phyloP scores from a whole-genome alignment of 768 basidiomycete species.

The Tremella fuciformis region DNA sequence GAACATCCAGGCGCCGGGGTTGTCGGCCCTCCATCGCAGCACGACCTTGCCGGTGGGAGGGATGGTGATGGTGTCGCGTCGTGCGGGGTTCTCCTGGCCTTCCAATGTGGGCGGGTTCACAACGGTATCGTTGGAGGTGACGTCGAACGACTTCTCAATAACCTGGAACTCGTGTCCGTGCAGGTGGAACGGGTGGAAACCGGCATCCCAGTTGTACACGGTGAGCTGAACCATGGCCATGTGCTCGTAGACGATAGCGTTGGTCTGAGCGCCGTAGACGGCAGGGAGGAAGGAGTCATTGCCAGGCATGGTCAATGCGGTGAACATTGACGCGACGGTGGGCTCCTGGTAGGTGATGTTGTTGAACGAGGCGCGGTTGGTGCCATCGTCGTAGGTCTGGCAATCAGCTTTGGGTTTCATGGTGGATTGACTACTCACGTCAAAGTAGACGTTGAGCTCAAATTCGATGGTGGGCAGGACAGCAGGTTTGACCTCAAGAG shows the following conservation, averaged over 20 bases:
- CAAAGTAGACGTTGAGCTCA: conserved; percentile 71
- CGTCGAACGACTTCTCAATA: conserved; percentile 68
- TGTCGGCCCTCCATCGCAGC: conserved; percentile 78
- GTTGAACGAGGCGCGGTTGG: conserved; percentile 52
- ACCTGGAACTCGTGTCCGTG: conserved; percentile 87
- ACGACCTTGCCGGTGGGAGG: conserved; percentile 67
- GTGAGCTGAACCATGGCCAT: conserved; percentile 74
- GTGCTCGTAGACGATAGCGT: conserved; percentile 64
- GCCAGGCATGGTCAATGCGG: conserved; percentile 68
- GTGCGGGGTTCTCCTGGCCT: conserved; percentile 78
- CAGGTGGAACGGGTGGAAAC: conserved; percentile 64
- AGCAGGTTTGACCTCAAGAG: conserved; percentile 58
- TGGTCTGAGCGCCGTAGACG: conserved; percentile 78
- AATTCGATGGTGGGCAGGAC: conserved; percentile 60
- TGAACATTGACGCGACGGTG: conserved; percentile 72
- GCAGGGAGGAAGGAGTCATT: conserved; percentile 56
- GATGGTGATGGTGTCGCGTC: conserved; percentile 83
- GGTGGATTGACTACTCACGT: conserved; percentile 47
- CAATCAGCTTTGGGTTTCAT: conserved; percentile 7
- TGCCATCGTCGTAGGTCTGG: conserved; percentile 59
- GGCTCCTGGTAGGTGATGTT: conserved; percentile 53
- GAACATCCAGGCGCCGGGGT: conserved; percentile 75
- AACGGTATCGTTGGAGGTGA: conserved; percentile 63
- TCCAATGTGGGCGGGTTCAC: conserved; percentile 78
- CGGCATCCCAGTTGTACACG: conserved; percentile 53